Evolutionary conservation across 306 rosid genomes (phyloP).

Genomic region (Dalbergia cochinchinensis): DNA sequence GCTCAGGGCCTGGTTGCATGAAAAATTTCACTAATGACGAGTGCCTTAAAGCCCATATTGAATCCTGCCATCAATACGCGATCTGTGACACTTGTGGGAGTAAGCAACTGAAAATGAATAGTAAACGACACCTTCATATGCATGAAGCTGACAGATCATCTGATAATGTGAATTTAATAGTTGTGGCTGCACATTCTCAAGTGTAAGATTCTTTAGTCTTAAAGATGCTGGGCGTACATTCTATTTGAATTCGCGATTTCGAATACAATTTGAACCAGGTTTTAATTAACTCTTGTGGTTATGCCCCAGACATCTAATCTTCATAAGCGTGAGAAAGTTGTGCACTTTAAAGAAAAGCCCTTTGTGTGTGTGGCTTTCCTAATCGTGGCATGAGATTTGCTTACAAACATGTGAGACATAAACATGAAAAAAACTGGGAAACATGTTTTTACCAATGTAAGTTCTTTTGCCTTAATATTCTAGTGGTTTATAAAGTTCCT

Average conservation of each 20-base stretch:
- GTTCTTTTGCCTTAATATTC: conserved; percentile 34
- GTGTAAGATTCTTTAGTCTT: conserved; percentile 52
- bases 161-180: conserved; percentile 59
- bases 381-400: conserved; percentile 88
- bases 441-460: conserved; percentile 72
- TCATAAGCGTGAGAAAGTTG: conserved; percentile 72
- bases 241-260: neutral
- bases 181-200: conserved; percentile 66
- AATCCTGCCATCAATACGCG: conserved; percentile 71
- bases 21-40: conserved; percentile 64
- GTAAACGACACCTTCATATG: no score
- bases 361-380: conserved; percentile 72
- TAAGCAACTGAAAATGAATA: conserved; percentile 73
- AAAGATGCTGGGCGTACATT: neutral
- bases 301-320: conserved; percentile 75
- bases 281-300: neutral
- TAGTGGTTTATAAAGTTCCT: neutral
- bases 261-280: neutral
- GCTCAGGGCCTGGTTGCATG: conserved; percentile 79
- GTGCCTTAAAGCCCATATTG: conserved; percentile 74
- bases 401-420: conserved; percentile 88
- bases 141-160: conserved; percentile 58
- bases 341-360: conserved; percentile 68
- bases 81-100: conserved; percentile 72
- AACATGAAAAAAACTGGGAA: conserved; percentile 70